These are phyloP conservation scores for Saccharomycopsis oosterbeekiorum DNA, from an alignment of 805 yeast genomes.

Conservation along the genomic window DNA sequence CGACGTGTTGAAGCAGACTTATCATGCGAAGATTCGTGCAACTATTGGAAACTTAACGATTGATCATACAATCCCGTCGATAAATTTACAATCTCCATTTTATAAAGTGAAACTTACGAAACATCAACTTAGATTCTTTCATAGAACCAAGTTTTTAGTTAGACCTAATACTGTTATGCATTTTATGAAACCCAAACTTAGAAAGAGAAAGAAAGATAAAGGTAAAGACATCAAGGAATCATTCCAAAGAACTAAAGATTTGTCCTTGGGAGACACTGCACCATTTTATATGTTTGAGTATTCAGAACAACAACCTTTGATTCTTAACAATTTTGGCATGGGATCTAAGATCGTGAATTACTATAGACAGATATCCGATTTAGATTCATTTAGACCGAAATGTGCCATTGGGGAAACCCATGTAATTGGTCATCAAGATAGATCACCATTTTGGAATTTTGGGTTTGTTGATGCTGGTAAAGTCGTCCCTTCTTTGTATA, in stretches of 20 bases:
- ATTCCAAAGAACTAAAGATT: slow-evolving; percentile 59
- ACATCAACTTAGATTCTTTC: slow-evolving; percentile 65
- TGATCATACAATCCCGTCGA: slow-evolving; percentile 86
- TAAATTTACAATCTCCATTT: slow-evolving; percentile 79
- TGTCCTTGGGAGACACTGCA: slow-evolving; percentile 78
- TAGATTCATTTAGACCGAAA: slow-evolving; percentile 81
- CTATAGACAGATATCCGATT: slow-evolving; percentile 73
- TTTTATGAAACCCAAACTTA: slow-evolving; percentile 61
- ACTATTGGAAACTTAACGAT: slow-evolving; percentile 84
- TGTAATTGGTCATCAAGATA: slow-evolving; percentile 90
- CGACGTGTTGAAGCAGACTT: slow-evolving; percentile 71
- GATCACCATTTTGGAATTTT: slow-evolving; percentile 97
- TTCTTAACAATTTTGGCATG: slow-evolving; percentile 88
- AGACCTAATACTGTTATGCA: slow-evolving; percentile 70
- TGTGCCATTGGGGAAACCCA: slow-evolving; percentile 88
- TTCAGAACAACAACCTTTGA: slow-evolving; percentile 78
- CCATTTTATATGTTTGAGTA: slow-evolving; percentile 75
- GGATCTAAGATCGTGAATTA: slow-evolving; percentile 88
- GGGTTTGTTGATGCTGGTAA: slow-evolving; percentile 94
- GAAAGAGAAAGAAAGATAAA: slow-evolving; percentile 84
- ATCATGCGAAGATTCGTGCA: slow-evolving; percentile 84
- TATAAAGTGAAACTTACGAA: slow-evolving; percentile 69
- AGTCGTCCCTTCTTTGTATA: slow-evolving; percentile 87
- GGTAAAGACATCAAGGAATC: slow-evolving; percentile 74
- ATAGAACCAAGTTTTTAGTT: slow-evolving; percentile 64